Evolutionary conservation across 164 flowering plant species (phyloP), one percentile per base, ranked within the genome.

Genomic region (Tetrastigma voinierianum): DNA sequence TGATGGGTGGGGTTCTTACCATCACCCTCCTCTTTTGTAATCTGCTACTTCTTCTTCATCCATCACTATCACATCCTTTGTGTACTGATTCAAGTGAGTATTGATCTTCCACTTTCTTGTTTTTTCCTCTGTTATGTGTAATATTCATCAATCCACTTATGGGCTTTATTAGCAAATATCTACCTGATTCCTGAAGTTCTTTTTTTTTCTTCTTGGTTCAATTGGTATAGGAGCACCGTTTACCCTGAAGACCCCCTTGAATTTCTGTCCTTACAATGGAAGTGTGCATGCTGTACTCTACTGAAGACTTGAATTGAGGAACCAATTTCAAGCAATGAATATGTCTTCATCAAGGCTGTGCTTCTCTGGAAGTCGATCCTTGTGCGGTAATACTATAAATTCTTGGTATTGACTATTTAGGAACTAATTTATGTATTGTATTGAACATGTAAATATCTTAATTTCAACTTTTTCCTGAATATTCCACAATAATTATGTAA

Each of bases 321-420:
- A 80, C 71, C n/a, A 74, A 49, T 88, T 86, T 70, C 70, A 77
- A 64, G 78, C 79, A 1, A 84, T 88, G 93, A 86, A 91, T 57
- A 80, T 91, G 43, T 82, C 94, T n/a, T 65, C 83, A 86, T 74
- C 21, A 86, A 51, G 77, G 76, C 15, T 91, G 98, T 78, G 86
- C 91, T 74, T 72, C 93, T 47, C n/a, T n/a, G 91, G 72, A 88
- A 90, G 71, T 85, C 94, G n/a, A 79, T 91, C 61, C 82, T 90
- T 94, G 98, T 51, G 82, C 95, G 45, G 97, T 93, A 76, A 80
- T 86, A 45, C 23, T 46, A 48, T 57, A 32, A 3, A 32, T 4
- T 0, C 3, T 32, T 32, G 40, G 40, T 32, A 32, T n/a, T n/a
- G n/a, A n/a, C n/a, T n/a, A n/a, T 32, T 32, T 32, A 32, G 32